Evolutionary conservation across 805 yeast genomes (phyloP).

Genomic region (Cyberlindnera veronae): DNA sequence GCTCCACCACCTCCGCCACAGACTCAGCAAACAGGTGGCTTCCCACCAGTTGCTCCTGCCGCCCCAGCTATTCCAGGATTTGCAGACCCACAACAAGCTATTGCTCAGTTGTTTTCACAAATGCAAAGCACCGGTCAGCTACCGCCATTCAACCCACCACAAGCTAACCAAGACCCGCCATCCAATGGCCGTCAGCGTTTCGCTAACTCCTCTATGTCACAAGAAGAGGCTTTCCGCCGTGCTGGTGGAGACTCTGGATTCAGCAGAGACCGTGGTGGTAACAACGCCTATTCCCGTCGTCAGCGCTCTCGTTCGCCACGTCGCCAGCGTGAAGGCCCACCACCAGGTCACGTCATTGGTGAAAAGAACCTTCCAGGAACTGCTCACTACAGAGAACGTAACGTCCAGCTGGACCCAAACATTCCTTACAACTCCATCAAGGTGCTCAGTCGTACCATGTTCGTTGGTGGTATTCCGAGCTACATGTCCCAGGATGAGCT

Average conservation of each 20-base stretch:
- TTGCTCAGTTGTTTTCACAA: conserved; percentile 33
- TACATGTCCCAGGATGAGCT: conserved; percentile 75
- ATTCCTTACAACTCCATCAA: conserved; percentile 77
- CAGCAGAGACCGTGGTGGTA: conserved; percentile 7
- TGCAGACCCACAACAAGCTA: conserved; percentile 38
- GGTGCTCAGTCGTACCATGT: conserved; percentile 85
- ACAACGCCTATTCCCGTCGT: conserved; percentile 20
- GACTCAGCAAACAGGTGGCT: conserved; percentile 4
- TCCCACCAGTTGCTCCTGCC: conserved; percentile 26
- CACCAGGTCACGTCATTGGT: conserved; percentile 39
- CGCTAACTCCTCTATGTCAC: conserved; percentile 17
- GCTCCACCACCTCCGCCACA: conserved; percentile 7
- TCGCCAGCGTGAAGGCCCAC: conserved; percentile 18
- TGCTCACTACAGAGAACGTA: conserved; percentile 73
- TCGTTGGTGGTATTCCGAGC: conserved; percentile 90
- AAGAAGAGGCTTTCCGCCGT: conserved; percentile 27
- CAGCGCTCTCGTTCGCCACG: conserved; percentile 32
- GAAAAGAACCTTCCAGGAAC: conserved; percentile 69
- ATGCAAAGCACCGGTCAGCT: conserved; percentile 24
- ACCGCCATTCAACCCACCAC: conserved; percentile 22
- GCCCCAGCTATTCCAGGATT: conserved; percentile 16
- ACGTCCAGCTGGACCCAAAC: conserved; percentile 63
- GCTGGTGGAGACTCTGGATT: conserved; percentile 15
- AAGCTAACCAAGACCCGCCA: conserved; percentile 1
- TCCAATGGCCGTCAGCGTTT: conserved; percentile 12